Evolutionary conservation across 2,329 filamentous ascomycete genomes (phyloP).

Genomic region (Diplocarpon mali): DNA sequence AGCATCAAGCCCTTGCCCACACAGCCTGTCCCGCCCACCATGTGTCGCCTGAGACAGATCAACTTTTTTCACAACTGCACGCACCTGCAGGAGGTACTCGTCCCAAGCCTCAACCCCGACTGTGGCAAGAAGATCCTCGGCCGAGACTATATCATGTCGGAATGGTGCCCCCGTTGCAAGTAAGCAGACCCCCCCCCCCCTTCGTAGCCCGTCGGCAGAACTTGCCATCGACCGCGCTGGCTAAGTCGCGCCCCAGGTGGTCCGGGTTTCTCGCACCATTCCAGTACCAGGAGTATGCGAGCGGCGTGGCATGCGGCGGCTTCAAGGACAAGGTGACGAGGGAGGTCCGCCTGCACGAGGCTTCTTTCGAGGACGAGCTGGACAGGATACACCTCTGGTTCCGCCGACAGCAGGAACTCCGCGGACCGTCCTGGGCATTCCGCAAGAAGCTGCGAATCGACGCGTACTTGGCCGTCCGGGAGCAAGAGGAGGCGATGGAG

Average conservation of each 20-base stretch:
- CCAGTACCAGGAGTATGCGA: background rate
- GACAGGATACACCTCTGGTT: background rate
- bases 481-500: background rate
- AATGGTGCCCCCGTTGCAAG: slow-evolving; percentile 8
- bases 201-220: background rate
- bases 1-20: background rate
- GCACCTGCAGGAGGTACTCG: background rate
- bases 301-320: background rate
- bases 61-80: slow-evolving; percentile 6
- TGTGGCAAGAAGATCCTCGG: background rate
- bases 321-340: slow-evolving; percentile 1
- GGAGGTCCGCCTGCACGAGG: background rate
- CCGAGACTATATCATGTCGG: background rate
- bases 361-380: background rate
- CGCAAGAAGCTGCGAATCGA: background rate
- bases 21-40: background rate
- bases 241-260: background rate
- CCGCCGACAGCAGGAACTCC: background rate
- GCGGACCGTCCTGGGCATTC: background rate
- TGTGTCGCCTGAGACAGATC: slow-evolving; percentile 2
- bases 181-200: background rate
- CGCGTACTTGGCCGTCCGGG: background rate
- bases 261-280: background rate
- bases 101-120: background rate
- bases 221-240: background rate